Percentiles rank a stretch among this genome's conserved stretches.
phyloP scores from a whole-genome alignment of 176 grass and related monocot species.

The Rhynchospora breviuscula region DNA sequence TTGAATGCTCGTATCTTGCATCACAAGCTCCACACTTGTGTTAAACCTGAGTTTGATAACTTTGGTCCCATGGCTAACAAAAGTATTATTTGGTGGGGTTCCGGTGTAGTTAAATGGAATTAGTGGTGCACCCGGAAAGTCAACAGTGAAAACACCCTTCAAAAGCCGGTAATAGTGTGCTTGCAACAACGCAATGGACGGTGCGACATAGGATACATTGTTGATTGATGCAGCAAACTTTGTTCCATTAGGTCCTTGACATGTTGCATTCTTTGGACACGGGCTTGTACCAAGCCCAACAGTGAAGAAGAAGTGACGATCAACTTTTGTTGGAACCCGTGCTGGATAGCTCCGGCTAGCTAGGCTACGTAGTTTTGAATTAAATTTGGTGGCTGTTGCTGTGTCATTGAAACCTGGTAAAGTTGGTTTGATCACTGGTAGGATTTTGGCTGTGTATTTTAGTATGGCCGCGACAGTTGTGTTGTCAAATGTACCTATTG shows the following conservation, averaged over 20 bases:
- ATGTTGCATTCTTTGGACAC: conserved; percentile 57
- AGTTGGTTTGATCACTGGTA: conserved; percentile 4
- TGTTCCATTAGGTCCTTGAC: conserved; percentile 67
- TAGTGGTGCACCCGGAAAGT: conserved; percentile 46
- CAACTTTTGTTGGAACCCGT: conserved; percentile 31
- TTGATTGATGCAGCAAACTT: conserved; percentile 65
- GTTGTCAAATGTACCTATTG: conserved; percentile 63
- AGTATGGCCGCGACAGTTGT: conserved; percentile 48
- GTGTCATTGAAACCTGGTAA: conserved; percentile 65
- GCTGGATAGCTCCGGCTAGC: conserved; percentile 32
- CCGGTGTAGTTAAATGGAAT: conserved; percentile 74
- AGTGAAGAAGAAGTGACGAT: conserved; percentile 55
- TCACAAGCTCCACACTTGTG: conserved; percentile 50
- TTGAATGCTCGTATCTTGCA: conserved; percentile 67
- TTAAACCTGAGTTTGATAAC: conserved; percentile 46
- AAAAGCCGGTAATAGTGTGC: conserved; percentile 49
- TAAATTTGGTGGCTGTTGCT: conserved; percentile 29
- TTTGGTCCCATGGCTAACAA: conserved; percentile 39
- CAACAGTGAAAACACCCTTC: conserved; percentile 42
- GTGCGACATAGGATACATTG: conserved; percentile 54
- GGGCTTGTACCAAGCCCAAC: conserved; percentile 57
- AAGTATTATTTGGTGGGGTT: conserved; percentile 41
- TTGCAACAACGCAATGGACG: conserved; percentile 40
- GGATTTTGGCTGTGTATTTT: conserved; percentile 27
- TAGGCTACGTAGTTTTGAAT: conserved; percentile 42